phyloP scores from a whole-genome alignment of 768 basidiomycete species.

The Suillus spraguei region DNA sequence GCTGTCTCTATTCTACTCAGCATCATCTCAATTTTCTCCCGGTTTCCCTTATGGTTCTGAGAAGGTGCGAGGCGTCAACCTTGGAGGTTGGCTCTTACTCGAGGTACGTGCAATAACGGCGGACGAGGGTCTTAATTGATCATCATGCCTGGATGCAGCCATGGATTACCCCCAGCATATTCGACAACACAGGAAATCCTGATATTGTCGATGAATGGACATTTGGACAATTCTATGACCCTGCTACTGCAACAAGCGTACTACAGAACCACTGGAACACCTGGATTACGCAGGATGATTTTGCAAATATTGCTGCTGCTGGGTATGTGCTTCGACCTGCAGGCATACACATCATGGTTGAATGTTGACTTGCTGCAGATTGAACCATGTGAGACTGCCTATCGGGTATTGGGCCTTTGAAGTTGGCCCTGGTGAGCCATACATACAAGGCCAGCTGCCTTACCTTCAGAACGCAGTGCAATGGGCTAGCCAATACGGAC shows the following conservation, averaged over 20 bases:
- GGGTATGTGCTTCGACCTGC: slow-evolving; percentile 46
- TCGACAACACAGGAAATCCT: slow-evolving; percentile 53
- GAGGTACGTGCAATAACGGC: slow-evolving; percentile 38
- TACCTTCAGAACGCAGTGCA: slow-evolving; percentile 66
- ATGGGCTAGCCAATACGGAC: slow-evolving; percentile 69
- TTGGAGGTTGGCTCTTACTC: slow-evolving; percentile 67
- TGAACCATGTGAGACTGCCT: slow-evolving; percentile 83
- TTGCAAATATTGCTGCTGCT: slow-evolving; percentile 70
- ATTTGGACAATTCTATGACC: slow-evolving; percentile 64
- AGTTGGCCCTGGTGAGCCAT: slow-evolving; percentile 76
- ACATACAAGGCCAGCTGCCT: slow-evolving; percentile 72
- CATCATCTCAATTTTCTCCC: slow-evolving; percentile 39
- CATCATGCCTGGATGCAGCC: slow-evolving; percentile 44
- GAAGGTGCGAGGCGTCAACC: slow-evolving; percentile 83
- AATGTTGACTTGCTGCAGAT: slow-evolving; percentile 39
- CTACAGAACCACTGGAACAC: slow-evolving; percentile 76
- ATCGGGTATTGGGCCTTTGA: slow-evolving; percentile 94
- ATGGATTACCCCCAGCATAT: slow-evolving; percentile 80
- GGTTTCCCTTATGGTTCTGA: slow-evolving; percentile 74
- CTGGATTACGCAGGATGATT: slow-evolving; percentile 85
- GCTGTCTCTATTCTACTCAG: slow-evolving; percentile 30
- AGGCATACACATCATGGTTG: slow-evolving; percentile 7
- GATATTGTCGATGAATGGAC: slow-evolving; percentile 79
- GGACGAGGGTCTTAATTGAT: slow-evolving; percentile 39
- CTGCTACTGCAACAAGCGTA: slow-evolving; percentile 46